Percentiles rank a stretch among this genome's conserved stretches.
Conservation (phyloP, 306 rosid species). For the Cajanus cajan region DNA sequence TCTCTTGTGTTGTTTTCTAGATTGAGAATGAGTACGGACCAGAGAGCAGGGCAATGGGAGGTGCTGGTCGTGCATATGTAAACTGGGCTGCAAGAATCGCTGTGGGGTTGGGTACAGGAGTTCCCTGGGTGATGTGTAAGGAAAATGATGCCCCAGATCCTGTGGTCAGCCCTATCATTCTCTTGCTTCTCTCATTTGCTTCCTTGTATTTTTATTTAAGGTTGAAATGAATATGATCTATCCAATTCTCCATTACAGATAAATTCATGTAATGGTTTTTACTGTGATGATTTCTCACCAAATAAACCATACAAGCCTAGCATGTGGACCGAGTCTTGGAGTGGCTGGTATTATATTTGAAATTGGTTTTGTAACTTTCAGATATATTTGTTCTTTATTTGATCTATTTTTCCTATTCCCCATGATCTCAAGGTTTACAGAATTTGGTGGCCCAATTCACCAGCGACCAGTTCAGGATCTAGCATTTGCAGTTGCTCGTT, state of each 20-base stretch:
- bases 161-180: slow-evolving; percentile 51
- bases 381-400: background rate
- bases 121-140: slow-evolving; percentile 99
- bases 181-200: background rate
- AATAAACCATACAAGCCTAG: slow-evolving; percentile 92
- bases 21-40: slow-evolving; percentile 96
- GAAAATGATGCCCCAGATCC: slow-evolving; percentile 98
- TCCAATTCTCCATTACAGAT: slow-evolving; percentile 54
- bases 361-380: slow-evolving; percentile 7
- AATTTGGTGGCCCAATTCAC: slow-evolving; percentile 80
- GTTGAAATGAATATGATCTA: slow-evolving; percentile 30
- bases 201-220: background rate
- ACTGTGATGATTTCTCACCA: slow-evolving; percentile 85
- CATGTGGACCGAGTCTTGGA: slow-evolving; percentile 98
- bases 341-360: slow-evolving; percentile 71
- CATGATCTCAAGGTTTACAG: slow-evolving; percentile 68
- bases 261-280: slow-evolving; percentile 90
- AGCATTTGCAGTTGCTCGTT: slow-evolving; percentile 95
- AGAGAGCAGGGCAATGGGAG: slow-evolving; percentile 59
- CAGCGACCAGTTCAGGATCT: slow-evolving; percentile 92
- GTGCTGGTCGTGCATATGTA: slow-evolving; percentile 69
- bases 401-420: background rate
- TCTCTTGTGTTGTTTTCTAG: slow-evolving; percentile 34
- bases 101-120: slow-evolving; percentile 79
- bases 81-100: slow-evolving; percentile 99